phyloP scores from a whole-genome alignment of 2,329 filamentous ascomycete genomes.

The Hirsutella thompsonii region DNA sequence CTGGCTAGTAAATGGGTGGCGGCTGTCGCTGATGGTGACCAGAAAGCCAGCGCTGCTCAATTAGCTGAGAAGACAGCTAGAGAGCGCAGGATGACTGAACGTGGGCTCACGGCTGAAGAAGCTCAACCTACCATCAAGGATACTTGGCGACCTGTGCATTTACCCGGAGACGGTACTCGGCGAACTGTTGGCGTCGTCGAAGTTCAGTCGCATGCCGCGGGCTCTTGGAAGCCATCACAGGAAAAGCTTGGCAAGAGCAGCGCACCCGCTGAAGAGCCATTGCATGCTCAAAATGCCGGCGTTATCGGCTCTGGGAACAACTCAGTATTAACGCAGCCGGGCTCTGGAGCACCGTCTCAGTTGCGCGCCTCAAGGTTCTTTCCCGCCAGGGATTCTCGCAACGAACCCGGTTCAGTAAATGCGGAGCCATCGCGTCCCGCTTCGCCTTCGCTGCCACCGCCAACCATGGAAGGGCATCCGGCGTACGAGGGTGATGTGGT shows the following conservation, averaged over 20 bases:
- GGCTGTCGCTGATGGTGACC: slow-evolving; percentile 32
- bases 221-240: slow-evolving; percentile 17
- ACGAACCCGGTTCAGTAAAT: slow-evolving; percentile 21
- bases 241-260: slow-evolving; percentile 11
- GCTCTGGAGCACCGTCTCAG: slow-evolving; percentile 25
- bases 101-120: slow-evolving; percentile 30
- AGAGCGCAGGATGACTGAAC: slow-evolving; percentile 29
- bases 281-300: slow-evolving; percentile 11
- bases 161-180: slow-evolving; percentile 22
- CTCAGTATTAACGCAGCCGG: slow-evolving; percentile 14
- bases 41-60: slow-evolving; percentile 25
- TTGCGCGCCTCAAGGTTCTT: slow-evolving; percentile 49
- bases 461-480: slow-evolving; percentile 56
- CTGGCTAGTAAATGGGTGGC: slow-evolving; percentile 28
- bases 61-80: slow-evolving; percentile 26
- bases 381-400: slow-evolving; percentile 36
- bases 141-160: slow-evolving; percentile 35
- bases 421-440: slow-evolving; percentile 30
- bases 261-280: slow-evolving; percentile 10
- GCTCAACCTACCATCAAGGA: slow-evolving; percentile 36
- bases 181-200: slow-evolving; percentile 13
- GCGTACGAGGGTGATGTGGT: slow-evolving; percentile 54
- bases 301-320: slow-evolving; percentile 14
- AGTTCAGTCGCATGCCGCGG: slow-evolving; percentile 13
- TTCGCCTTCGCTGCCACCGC: slow-evolving; percentile 61